phyloP scores from a whole-genome alignment of 2,329 filamentous ascomycete species.

The Fusarium abutilonis region DNA sequence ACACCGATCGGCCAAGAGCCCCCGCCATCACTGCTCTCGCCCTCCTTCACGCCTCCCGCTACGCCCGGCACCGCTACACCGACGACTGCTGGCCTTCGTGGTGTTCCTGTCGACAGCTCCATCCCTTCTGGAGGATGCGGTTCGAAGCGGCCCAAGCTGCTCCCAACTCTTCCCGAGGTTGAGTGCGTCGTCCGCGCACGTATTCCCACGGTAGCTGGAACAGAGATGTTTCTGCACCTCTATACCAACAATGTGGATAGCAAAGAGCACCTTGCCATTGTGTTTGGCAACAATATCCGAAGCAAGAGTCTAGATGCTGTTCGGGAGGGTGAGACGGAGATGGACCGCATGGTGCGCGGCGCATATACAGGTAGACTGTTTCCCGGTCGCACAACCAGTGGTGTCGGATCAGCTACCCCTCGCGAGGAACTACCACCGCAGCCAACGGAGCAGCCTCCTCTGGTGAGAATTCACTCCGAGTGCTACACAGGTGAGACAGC shows the following conservation, averaged over 20 bases:
- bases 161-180: conserved; percentile 82
- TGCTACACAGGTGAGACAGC: conserved; percentile 99
- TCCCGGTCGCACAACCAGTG: conserved; percentile 83
- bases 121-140: conserved; percentile 68
- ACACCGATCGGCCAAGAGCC: conserved; percentile 48
- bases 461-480: conserved; percentile 96
- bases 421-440: conserved; percentile 22
- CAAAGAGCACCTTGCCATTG: conserved; percentile 97
- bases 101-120: conserved; percentile 69
- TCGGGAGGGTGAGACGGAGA: conserved; percentile 80
- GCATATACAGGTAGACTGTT: conserved; percentile 90
- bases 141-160: conserved; percentile 73
- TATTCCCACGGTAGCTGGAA: conserved; percentile 89
- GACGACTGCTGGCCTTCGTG: conserved; percentile 55
- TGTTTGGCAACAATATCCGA: conserved; percentile 89
- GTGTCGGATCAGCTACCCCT: conserved; percentile 57
- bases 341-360: conserved; percentile 91
- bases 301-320: conserved; percentile 75
- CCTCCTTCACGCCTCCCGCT: conserved; percentile 79
- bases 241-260: conserved; percentile 93
- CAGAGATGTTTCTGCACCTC: conserved; percentile 96
- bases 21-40: conserved; percentile 81
- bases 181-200: conserved; percentile 93
- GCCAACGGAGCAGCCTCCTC: conserved; percentile 57
- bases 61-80: conserved; percentile 70